These are phyloP conservation scores for Sicyos baderoa DNA, from an alignment of 306 rosid genomes.

Conservation along the genomic window DNA sequence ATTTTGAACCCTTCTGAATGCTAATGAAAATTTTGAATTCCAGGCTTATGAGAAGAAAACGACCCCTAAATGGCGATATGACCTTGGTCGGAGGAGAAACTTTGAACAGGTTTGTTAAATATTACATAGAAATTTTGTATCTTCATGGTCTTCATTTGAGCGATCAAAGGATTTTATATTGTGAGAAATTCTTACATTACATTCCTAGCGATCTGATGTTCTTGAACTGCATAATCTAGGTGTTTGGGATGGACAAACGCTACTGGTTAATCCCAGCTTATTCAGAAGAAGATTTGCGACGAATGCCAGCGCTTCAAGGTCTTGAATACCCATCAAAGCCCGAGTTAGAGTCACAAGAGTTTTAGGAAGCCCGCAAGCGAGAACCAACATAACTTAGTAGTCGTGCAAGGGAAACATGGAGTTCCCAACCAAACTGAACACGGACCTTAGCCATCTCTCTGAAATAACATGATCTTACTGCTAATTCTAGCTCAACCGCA, in stretches of 20 bases:
- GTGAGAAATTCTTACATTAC: neutral
- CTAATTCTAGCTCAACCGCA: slow-evolving; percentile 23
- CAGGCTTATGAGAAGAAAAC: slow-evolving; percentile 98
- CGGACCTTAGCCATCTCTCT: slow-evolving; percentile 16
- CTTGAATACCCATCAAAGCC: slow-evolving; percentile 92
- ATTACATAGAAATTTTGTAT: too few species aligned
- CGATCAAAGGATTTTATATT: too few species aligned
- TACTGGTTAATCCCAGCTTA: slow-evolving; percentile 94
- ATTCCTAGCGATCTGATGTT: neutral
- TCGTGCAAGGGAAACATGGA: slow-evolving; percentile 15
- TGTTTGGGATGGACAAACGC: slow-evolving; percentile 73
- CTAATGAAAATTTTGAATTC: slow-evolving; percentile 27
- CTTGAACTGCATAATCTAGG: slow-evolving; percentile 36
- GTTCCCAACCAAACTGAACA: slow-evolving; percentile 8
- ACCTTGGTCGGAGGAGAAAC: slow-evolving; percentile 87
- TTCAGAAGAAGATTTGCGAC: slow-evolving; percentile 82
- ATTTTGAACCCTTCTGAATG: neutral
- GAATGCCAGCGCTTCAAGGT: slow-evolving; percentile 91
- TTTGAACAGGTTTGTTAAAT: slow-evolving; percentile 75
- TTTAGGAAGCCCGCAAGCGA: slow-evolving; percentile 26
- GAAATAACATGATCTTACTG: too few species aligned
- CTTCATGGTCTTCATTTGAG: too few species aligned
- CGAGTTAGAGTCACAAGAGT: slow-evolving; percentile 75
- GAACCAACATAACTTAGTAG: neutral
- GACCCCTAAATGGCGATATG: slow-evolving; percentile 91